Conservation (phyloP, 805 yeast species). For the Teunomyces kruisii region DNA sequence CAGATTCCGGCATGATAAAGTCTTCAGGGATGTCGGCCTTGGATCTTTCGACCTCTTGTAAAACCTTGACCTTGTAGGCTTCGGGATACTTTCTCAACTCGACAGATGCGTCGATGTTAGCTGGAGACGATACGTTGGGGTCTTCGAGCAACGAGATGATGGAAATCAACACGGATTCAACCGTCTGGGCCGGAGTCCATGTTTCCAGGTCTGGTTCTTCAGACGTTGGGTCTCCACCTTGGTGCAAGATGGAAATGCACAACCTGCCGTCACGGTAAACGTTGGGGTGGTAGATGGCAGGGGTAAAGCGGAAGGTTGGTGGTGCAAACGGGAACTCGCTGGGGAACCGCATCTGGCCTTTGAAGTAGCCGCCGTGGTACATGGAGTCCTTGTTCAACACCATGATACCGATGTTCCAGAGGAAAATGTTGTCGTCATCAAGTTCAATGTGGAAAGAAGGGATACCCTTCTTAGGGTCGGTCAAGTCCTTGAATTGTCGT, state of each 20-base stretch:
- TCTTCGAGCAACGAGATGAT: constrained; percentile 89
- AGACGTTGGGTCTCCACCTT: constrained; percentile 84
- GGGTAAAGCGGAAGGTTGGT: constrained; percentile 88
- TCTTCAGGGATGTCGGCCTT: constrained; percentile 85
- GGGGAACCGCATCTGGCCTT: constrained; percentile 93
- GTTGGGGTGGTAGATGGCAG: constrained; percentile 93
- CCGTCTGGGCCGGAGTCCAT: constrained; percentile 93
- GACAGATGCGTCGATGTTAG: constrained; percentile 94
- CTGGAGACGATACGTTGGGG: constrained; percentile 91
- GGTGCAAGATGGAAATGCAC: constrained; percentile 90
- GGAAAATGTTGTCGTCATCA: constrained; percentile 55
- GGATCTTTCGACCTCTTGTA: constrained; percentile 79
- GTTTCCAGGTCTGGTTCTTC: constrained; percentile 94
- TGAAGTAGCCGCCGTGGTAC: constrained; percentile 92
- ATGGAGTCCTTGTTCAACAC: constrained; percentile 85
- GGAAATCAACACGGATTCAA: constrained; percentile 84
- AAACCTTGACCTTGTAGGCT: constrained; percentile 70
- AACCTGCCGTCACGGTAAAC: constrained; percentile 91
- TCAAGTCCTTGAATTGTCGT: constrained; percentile 91
- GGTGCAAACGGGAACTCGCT: constrained; percentile 89
- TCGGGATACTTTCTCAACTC: constrained; percentile 82
- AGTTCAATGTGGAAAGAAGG: constrained; percentile 64
- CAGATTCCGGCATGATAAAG: constrained; percentile 75
- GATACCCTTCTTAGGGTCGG: constrained; percentile 81
- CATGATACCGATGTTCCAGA: constrained; percentile 89